Base-by-base conservation (phyloP, 768 basidiomycete genomes). In the Glaciozyma antarctica region DNA sequence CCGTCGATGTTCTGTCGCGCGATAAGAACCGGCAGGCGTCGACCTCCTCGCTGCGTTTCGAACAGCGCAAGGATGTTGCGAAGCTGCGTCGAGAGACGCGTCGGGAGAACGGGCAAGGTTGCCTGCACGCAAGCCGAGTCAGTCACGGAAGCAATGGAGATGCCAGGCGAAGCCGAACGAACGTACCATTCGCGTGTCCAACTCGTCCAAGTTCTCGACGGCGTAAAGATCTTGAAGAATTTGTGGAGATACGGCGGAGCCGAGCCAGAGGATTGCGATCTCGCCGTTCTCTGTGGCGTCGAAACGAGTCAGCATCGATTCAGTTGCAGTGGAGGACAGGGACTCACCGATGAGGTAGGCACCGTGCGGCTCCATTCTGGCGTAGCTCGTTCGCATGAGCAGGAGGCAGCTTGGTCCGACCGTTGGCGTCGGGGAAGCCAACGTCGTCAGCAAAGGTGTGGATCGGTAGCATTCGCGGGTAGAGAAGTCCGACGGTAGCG, bases 1-100 rank as follows among this genome's bases (percentile, higher is more conserved):
- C 74, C 94, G 74, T 99, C 95, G 75, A 92, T 80, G 74, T 95
- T 90, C 75, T 98, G 95, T 13, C 95, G 83, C 0, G 89, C 88
- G 32, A 98, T 81, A 44, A 84, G 78, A 71, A 92, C 72, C 13
- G 78, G 76, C 28, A 80, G 67, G 3, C 71, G 52, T 13, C 77
- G 74, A 16, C 75, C 75, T 16, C 75, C 66, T 6, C 66, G 64
- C 13, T 66, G 67, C 21, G 41, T 79, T 74, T 84, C 87, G 61
- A 76, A 72, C 10, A 81, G 43, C 76, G 83, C 81, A n/a, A 99
- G 78, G 71, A 99, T 85, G 75, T 91, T 91, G 64, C 84, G 84
- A 2, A 94, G 81, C 79, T 95, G 94, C 6, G 78, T 81, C 0
- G 95, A 97, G 8, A 98, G 79, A 3, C 81, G 82, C 0, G 87